Evolutionary conservation across 768 basidiomycete genomes (phyloP).

Genomic region (Boletellus ananiceps): DNA sequence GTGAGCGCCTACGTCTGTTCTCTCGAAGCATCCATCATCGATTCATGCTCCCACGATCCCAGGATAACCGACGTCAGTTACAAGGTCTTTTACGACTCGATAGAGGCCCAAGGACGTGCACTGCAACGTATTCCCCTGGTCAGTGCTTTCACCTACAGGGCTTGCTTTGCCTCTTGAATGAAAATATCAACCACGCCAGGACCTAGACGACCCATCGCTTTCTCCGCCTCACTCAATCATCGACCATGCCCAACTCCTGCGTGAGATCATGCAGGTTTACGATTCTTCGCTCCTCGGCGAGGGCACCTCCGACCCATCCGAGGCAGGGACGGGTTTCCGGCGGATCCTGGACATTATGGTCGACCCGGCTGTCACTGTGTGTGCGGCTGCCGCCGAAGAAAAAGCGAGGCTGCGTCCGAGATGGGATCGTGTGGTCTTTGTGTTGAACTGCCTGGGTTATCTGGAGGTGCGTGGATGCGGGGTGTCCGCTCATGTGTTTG

Average conservation of each 20-base stretch:
- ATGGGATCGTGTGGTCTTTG: conserved; percentile 83
- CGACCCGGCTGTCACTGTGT: conserved; percentile 80
- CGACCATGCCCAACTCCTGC: conserved; percentile 78
- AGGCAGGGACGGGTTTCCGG: conserved; percentile 15
- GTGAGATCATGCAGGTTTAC: conserved; percentile 87
- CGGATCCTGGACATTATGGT: conserved; percentile 77
- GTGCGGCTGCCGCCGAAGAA: conserved; percentile 59
- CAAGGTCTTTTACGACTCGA: conserved; percentile 81
- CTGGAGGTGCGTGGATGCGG: conserved; percentile 53
- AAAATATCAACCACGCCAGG: conserved; percentile 34
- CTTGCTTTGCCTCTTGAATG: not conserved
- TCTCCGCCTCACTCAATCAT: conserved; percentile 74
- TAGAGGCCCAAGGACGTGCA: conserved; percentile 77
- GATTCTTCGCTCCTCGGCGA: conserved; percentile 78
- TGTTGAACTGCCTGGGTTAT: conserved; percentile 83
- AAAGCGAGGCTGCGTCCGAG: conserved; percentile 48
- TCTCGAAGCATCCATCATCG: too few species aligned
- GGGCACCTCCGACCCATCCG: conserved; percentile 3
- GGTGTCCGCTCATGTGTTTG: not conserved
- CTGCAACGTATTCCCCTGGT: conserved; percentile 53
- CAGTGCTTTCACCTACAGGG: conserved; percentile 13
- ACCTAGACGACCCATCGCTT: conserved; percentile 63
- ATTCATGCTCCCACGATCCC: not conserved
- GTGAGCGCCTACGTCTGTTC: conserved; percentile 39
- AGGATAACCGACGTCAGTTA: conserved; percentile 82